Evolutionary conservation across 257 asterid genomes (phyloP), one percentile per base, ranked within the genome.

Genomic region (Salvia splendens): DNA sequence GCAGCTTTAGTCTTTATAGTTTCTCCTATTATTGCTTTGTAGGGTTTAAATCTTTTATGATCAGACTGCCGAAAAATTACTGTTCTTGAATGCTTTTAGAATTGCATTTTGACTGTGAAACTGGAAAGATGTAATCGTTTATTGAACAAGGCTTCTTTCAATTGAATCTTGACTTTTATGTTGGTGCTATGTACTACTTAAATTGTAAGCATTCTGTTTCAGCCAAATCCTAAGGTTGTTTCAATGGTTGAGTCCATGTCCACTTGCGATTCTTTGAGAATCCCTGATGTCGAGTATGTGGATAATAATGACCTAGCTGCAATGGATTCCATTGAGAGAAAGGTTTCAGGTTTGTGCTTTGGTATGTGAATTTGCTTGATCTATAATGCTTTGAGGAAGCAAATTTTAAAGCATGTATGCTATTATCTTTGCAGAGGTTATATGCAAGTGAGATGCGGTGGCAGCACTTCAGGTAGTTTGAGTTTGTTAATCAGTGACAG

Each of bases 241-340:
- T 88, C 97, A 15, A 86, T 93, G 95, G 99, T 86, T 65, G 97
- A 93, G 66, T 84, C 99, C 5, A 86, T 85, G 95, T 86, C 97
- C 28, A 82, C 85, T 38, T 93, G 89, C 61, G 95, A 88, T 75
- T 85, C 96, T 53, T 66, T 93, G 77, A 85, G 84, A 49, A 93
- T 97, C 54, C 95, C 96, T 0, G 91, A 90, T 14, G 76, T 93
- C 12, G 99, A n/a, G n/a, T n/a, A n/a, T n/a, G n/a, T n/a, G n/a
- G n/a, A n/a, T n/a, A n/a, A n/a, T n/a, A n/a, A n/a, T 59, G 95
- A 82, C 49, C 53, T 79, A 6, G 72, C 80, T 7, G 90, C 85
- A 33, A 73, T 90, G 47, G 86, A 86, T 60, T 93, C 89, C 51
- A 83, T 88, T 11, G 87, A 83, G 72, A 78, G 81, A 76, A 93